Evolutionary conservation across 1,284 basidiomycete species (phyloP).

Genomic region (Apiotrichum laibachii): DNA sequence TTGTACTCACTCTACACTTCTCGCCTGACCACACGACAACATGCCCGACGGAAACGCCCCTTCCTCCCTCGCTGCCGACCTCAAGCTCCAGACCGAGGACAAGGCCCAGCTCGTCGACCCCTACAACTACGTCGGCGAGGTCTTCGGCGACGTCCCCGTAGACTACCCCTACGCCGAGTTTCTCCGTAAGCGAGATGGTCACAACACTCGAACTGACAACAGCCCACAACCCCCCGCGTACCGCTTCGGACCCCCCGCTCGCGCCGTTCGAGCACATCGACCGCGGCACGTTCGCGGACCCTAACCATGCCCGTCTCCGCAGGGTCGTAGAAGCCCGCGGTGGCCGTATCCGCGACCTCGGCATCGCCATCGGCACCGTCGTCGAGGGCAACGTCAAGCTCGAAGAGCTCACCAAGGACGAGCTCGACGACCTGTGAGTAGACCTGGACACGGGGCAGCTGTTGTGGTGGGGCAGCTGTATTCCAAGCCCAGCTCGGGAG

Average conservation of each 20-base stretch:
- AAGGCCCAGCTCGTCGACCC: constrained; percentile 36
- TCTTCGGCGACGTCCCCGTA: constrained; percentile 31
- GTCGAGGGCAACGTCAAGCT: constrained; percentile 53
- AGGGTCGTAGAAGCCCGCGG: constrained; percentile 44
- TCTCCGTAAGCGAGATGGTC: constrained; percentile 37
- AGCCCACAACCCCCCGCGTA: constrained; percentile 40
- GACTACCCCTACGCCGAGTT: constrained; percentile 39
- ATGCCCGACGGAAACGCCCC: constrained; percentile 2
- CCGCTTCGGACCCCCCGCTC: constrained; percentile 37
- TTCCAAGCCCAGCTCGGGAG: too few relatives aligned
- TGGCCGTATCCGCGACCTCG: constrained; percentile 49
- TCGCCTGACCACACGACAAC: neutral
- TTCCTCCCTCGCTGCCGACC: neutral
- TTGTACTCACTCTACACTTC: too few relatives aligned
- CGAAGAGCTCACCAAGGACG: constrained; percentile 49
- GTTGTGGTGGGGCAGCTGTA: too few relatives aligned
- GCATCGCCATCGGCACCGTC: constrained; percentile 50
- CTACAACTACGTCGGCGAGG: constrained; percentile 47
- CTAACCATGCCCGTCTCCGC: constrained; percentile 39
- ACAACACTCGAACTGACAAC: neutral
- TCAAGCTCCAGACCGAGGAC: constrained; percentile 4
- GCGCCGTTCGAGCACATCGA: constrained; percentile 64
- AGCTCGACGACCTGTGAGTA: constrained; percentile 53
- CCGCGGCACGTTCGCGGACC: constrained; percentile 57
- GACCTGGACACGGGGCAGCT: too few relatives aligned